Percentiles rank a stretch among this genome's conserved stretches.
Evolutionary conservation across 441 rosid species (phyloP).

Genomic region (Gossypium trilobum): DNA sequence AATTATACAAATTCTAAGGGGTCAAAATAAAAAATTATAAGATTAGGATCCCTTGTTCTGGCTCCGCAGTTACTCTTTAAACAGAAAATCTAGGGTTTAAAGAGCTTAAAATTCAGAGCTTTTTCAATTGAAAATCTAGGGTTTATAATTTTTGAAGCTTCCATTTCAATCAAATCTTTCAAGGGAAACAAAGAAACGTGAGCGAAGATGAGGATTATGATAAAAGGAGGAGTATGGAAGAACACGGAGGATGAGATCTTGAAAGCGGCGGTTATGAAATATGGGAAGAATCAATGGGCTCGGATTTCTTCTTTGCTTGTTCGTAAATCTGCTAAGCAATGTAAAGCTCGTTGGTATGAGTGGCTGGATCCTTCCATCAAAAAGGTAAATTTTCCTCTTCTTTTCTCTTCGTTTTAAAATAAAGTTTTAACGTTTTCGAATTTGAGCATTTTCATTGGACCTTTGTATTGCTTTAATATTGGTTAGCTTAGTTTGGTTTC

Average conservation of each 20-base stretch:
- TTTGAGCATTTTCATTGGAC: background rate
- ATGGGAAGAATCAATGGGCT: conserved; percentile 98
- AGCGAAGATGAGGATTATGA: conserved; percentile 97
- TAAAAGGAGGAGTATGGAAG: conserved; percentile 99
- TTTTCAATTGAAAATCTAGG: background rate
- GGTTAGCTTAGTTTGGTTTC: background rate
- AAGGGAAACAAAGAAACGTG: background rate
- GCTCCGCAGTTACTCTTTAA: background rate
- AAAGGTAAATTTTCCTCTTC: conserved; percentile 36
- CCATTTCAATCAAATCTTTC: background rate
- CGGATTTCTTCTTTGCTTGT: conserved; percentile 91
- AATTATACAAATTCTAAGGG: no score
- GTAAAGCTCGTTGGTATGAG: conserved; percentile 99
- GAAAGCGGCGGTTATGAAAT: conserved; percentile 95
- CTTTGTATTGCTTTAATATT: background rate
- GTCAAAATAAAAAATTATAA: background rate
- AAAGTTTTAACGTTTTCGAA: background rate
- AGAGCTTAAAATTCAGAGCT: background rate
- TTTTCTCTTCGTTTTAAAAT: background rate
- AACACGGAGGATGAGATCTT: conserved; percentile 99
- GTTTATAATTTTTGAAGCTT: background rate
- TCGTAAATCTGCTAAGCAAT: conserved; percentile 96
- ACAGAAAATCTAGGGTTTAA: background rate
- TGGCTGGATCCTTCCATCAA: conserved; percentile 99
- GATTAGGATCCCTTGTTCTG: background rate